Conservation (phyloP, 352 stramenopile species). For the Aphanomyces astaci region DNA sequence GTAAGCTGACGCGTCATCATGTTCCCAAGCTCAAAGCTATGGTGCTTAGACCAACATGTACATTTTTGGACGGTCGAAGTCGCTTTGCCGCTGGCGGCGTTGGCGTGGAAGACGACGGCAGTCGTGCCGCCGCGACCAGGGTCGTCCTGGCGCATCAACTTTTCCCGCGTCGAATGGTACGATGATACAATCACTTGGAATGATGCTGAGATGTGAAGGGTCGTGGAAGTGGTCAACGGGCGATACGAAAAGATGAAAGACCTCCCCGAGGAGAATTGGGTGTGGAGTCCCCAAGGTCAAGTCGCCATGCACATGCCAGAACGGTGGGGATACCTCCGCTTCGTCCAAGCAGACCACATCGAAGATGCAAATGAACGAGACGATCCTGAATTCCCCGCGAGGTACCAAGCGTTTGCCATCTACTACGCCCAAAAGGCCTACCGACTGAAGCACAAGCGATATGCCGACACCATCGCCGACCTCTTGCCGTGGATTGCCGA, state of each 20-base stretch:
- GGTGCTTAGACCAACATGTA: slow-evolving; percentile 29
- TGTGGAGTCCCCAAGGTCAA: slow-evolving; percentile 77
- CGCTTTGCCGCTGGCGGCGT: slow-evolving; percentile 53
- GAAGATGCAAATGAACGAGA: slow-evolving; percentile 24
- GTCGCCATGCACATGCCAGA: slow-evolving; percentile 86
- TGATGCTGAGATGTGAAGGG: not conserved
- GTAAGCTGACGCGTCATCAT: slow-evolving; percentile 26
- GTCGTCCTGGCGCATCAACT: slow-evolving; percentile 80
- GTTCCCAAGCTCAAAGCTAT: not conserved
- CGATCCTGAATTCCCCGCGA: slow-evolving; percentile 41
- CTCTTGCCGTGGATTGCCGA: slow-evolving; percentile 33
- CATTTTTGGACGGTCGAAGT: slow-evolving; percentile 80
- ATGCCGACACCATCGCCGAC: slow-evolving; percentile 27
- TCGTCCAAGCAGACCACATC: slow-evolving; percentile 32
- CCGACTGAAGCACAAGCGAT: slow-evolving; percentile 27
- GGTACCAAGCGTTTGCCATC: slow-evolving; percentile 49
- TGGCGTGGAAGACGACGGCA: slow-evolving; percentile 36
- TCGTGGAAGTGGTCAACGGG: slow-evolving; percentile 31
- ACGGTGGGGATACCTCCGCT: slow-evolving; percentile 85
- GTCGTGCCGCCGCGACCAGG: slow-evolving; percentile 32
- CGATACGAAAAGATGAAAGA: slow-evolving; percentile 46
- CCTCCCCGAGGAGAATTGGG: slow-evolving; percentile 73
- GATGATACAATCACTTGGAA: not conserved
- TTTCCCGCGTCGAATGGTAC: slow-evolving; percentile 77
- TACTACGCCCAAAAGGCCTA: slow-evolving; percentile 60